Evolutionary conservation across 805 yeast species (phyloP).

Genomic region (Monosporozyma aerobia): DNA sequence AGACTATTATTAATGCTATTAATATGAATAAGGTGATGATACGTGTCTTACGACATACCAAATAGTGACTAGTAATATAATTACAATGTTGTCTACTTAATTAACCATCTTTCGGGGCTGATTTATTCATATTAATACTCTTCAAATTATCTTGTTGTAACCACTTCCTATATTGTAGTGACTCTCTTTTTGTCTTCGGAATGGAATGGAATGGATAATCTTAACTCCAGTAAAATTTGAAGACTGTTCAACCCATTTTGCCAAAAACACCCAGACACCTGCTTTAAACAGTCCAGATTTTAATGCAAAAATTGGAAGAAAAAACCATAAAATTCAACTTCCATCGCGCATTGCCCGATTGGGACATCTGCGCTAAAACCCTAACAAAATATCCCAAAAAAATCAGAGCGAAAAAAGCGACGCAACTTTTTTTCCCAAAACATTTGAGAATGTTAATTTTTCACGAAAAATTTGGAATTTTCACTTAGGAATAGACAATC

Average conservation of each 20-base stretch:
- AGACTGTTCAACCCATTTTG: too few relatives aligned
- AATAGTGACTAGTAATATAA: slow-evolving; percentile 28
- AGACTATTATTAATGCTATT: background rate
- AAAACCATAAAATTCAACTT: too few relatives aligned
- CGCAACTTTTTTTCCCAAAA: background rate
- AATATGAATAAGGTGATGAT: slow-evolving; percentile 26
- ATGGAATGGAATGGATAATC: too few relatives aligned
- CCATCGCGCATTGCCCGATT: too few relatives aligned
- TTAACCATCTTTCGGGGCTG: slow-evolving; percentile 37
- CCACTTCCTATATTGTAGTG: background rate
- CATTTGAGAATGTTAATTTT: background rate
- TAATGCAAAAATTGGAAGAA: too few relatives aligned
- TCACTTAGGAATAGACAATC: background rate
- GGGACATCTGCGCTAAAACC: background rate
- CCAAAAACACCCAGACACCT: background rate
- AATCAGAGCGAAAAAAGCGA: background rate
- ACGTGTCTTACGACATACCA: slow-evolving; percentile 27
- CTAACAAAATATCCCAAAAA: background rate
- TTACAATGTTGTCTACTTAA: slow-evolving; percentile 32
- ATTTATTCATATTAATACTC: slow-evolving; percentile 4
- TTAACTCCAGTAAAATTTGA: too few relatives aligned
- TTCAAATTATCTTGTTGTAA: background rate
- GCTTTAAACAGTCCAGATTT: background rate
- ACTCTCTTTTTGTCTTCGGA: too few relatives aligned
- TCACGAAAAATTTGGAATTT: background rate